Evolutionary conservation across 306 rosid genomes (phyloP), one percentile per base, ranked within the genome.

Genomic region (Delonix regia): DNA sequence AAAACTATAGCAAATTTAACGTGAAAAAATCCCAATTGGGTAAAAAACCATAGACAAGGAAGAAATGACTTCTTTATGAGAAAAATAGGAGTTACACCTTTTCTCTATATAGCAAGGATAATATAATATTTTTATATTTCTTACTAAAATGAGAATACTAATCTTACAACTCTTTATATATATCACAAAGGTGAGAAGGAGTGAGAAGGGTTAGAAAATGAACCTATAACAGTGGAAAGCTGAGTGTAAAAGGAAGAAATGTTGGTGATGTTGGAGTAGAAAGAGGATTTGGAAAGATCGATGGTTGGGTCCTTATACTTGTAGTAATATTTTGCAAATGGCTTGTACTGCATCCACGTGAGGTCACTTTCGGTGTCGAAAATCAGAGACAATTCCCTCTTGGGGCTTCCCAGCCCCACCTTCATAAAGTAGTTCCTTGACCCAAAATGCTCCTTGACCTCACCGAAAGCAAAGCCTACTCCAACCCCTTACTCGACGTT

Each of bases 331-430:
- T 13, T 0, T 4, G 45, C 83, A 10, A 97, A 93, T 0, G 98
- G 98, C 55, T 81, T 1, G 18, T 97, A 93, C 49, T 93, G 98
- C 53, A 93, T 89, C 98, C 98, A 93, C 21, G 97, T 88, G 16
- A 90, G 84, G 41, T 87, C 92, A 66, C 98, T 90, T 0, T 90
- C 94, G 0, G 97, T 91, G 52, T 93, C 97, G 71, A 93, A 91
- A 14, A 76, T 34, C 3, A 93, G 93, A 0, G 94, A 84, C 9
- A 91, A 56, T 6, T 83, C 75, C 9, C 38, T 88, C 36, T 81
- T 84, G 0, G 98, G 98, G 8, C 89, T 83, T 0, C 98, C 98
- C 6, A 93, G 60, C 0, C 89, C 97, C 13, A 93, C 80, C 0
- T 78, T 87, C 34, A 93, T 94, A 4, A 88, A 78, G 78, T 93